phyloP scores from a whole-genome alignment of 2,329 filamentous ascomycete genomes.

The Purpureocillium takamizusanense region DNA sequence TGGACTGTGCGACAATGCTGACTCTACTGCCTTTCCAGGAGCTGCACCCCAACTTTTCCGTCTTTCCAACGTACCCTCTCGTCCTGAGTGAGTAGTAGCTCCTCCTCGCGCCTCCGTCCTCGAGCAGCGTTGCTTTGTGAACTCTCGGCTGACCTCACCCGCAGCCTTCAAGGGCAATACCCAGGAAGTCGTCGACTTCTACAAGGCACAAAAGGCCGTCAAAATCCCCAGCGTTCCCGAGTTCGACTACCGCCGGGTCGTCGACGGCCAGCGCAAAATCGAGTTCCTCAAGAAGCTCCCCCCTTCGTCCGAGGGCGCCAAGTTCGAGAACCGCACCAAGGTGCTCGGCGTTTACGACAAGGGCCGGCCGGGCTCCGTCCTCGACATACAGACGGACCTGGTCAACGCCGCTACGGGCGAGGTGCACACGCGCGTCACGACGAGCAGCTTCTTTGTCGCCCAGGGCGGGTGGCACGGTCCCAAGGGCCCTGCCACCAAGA shows the following conservation, averaged over 20 bases:
- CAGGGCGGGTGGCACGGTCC: conserved; percentile 81
- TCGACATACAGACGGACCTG: conserved; percentile 70
- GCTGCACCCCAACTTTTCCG: conserved; percentile 74
- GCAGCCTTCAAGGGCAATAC: conserved; percentile 66
- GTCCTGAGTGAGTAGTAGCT: conserved; percentile 53
- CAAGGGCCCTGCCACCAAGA: conserved; percentile 73
- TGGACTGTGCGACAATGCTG: neutral
- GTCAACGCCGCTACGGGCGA: conserved; percentile 63
- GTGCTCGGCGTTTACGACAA: conserved; percentile 86
- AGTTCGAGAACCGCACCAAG: conserved; percentile 68
- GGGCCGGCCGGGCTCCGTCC: conserved; percentile 71
- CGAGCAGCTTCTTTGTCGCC: conserved; percentile 69
- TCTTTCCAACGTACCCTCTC: conserved; percentile 83
- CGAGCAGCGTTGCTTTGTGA: neutral
- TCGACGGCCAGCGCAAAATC: conserved; percentile 78
- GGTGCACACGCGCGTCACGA: conserved; percentile 60
- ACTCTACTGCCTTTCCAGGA: conserved; percentile 45
- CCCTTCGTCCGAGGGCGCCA: conserved; percentile 57
- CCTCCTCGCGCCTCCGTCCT: neutral
- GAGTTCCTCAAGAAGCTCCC: conserved; percentile 71
- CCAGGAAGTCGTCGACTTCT: conserved; percentile 78
- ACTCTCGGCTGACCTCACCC: neutral
- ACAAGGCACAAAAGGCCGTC: conserved; percentile 55
- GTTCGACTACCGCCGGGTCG: conserved; percentile 63
- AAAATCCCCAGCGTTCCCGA: conserved; percentile 69